phyloP scores from a whole-genome alignment of 2,329 filamentous ascomycete genomes.

The Colletotrichum sp. region DNA sequence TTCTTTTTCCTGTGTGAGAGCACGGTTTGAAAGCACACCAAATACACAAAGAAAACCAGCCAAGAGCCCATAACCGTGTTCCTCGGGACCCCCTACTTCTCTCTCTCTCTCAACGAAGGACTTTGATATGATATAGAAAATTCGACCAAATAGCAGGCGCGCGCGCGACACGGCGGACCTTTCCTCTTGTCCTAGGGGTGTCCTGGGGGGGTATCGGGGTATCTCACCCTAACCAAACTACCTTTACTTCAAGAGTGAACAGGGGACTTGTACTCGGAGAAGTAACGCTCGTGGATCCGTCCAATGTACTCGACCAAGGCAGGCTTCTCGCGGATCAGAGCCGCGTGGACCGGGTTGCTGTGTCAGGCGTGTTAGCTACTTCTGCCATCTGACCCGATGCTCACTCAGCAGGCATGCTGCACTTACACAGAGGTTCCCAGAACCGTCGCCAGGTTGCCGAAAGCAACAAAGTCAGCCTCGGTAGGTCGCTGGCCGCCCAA shows the following conservation, averaged over 20 bases:
- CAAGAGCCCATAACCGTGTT: constrained; percentile 2
- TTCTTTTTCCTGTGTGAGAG: not conserved
- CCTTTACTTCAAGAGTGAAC: constrained; percentile 7
- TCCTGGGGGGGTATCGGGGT: constrained; percentile 8
- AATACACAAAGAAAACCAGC: not conserved
- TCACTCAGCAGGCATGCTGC: no score
- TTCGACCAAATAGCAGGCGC: not conserved
- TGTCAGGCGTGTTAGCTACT: not conserved
- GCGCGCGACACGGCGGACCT: not conserved
- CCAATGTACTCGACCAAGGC: constrained; percentile 18
- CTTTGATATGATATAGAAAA: not conserved
- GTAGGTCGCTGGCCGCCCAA: constrained; percentile 25
- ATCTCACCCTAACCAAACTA: constrained; percentile 7
- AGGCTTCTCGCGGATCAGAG: constrained; percentile 19
- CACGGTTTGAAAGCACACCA: not conserved
- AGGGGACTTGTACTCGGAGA: constrained; percentile 17
- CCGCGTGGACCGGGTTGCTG: constrained; percentile 19
- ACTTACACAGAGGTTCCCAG: constrained; percentile 20
- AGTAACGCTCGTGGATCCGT: constrained; percentile 21
- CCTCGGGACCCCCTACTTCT: not conserved
- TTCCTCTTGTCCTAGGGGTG: not conserved
- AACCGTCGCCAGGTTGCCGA: constrained; percentile 15
- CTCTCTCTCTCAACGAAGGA: not conserved
- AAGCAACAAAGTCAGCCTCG: constrained; percentile 26
- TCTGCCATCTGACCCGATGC: no score